Conservation (phyloP, 805 yeast genomes). For the Barnettozyma wickerhamii region DNA sequence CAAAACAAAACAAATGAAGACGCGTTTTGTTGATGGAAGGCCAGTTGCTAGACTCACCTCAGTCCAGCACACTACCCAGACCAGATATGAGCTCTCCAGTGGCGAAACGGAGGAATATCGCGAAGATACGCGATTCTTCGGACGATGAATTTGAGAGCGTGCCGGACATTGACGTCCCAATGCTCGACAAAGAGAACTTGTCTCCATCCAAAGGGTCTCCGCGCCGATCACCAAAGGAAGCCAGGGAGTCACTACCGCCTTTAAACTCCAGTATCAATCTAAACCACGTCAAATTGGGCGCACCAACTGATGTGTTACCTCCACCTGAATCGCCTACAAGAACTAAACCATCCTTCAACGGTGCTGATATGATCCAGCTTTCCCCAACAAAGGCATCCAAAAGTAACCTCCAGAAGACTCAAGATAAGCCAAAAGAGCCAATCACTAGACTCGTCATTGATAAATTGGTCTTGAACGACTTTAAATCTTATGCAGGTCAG, state of each 20-base stretch:
- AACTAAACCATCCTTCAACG: conserved; percentile 31
- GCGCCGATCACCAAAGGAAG: conserved; percentile 20
- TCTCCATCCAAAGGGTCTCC: conserved; percentile 24
- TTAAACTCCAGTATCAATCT: conserved; percentile 18
- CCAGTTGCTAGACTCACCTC: too few relatives aligned
- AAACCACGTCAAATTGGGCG: conserved; percentile 15
- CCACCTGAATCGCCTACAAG: conserved; percentile 30
- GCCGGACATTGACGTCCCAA: conserved; percentile 11
- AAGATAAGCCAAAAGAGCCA: conserved; percentile 32
- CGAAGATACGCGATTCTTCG: conserved; percentile 8
- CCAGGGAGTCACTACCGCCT: conserved; percentile 22
- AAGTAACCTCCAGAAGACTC: conserved; percentile 26
- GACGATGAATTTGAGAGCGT: conserved; percentile 14
- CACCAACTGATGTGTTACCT: conserved; percentile 15
- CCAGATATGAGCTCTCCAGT: conserved; percentile 24
- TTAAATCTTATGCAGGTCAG: conserved; percentile 92
- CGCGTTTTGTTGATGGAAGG: too few relatives aligned
- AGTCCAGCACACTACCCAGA: background rate
- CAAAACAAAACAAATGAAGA: background rate
- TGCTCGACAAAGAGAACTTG: conserved; percentile 17
- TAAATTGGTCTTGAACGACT: conserved; percentile 70
- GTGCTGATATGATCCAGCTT: conserved; percentile 35
- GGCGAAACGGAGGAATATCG: conserved; percentile 20
- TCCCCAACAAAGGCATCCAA: conserved; percentile 36
- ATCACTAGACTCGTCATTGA: conserved; percentile 65